Evolutionary conservation across 805 yeast species (phyloP), one percentile per base, ranked within the genome.

Genomic region (Candida corydali): DNA sequence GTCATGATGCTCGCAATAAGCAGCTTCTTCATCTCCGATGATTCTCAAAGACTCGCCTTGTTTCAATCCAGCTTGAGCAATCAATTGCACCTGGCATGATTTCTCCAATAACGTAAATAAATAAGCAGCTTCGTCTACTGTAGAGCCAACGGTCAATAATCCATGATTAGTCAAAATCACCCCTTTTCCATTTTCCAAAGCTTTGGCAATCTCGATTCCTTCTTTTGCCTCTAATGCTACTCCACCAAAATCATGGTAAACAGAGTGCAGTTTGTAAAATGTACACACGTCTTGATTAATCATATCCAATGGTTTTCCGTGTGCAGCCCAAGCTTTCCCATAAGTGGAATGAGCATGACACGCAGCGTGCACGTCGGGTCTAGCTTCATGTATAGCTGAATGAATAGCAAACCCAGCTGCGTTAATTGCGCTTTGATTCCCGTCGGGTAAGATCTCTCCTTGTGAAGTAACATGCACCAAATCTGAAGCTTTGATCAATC

Each of bases 261-360:
- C 88, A 1, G 79, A 58, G 43, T 83, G 93, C 32, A 65, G 62
- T 24, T 79, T 74, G 66, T 80, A 80, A 47, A 86, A 76, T 8
- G 69, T 62, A 55, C 89, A 82, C 3, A 67, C 82, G 48, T 86
- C 94, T 63, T 85, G 94, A 60, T 79, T 83, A 42, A 85, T 50
- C 93, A 85, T 85, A 42, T 83, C 89, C 44, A 85, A 63, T 20
- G 57, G 56, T 36, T 54, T 54, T 5, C 68, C 70, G 28, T 63
- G 54, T 2, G 63, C 54, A 14, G 61, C 50, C 43, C 50, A 65
- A 2, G 70, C 64, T 44, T 63, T 64, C 8, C 72, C 72, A 43
- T 61, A 55, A 9, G 53, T 46, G 3, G 69, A 61, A 40, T 65
- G 72, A 2, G 69, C 51, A 44, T 65, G 70, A 41, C 70, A 64